Base-by-base conservation (phyloP, 495 filamentous ascomycete species). In the Elaphomyces granulatus region DNA sequence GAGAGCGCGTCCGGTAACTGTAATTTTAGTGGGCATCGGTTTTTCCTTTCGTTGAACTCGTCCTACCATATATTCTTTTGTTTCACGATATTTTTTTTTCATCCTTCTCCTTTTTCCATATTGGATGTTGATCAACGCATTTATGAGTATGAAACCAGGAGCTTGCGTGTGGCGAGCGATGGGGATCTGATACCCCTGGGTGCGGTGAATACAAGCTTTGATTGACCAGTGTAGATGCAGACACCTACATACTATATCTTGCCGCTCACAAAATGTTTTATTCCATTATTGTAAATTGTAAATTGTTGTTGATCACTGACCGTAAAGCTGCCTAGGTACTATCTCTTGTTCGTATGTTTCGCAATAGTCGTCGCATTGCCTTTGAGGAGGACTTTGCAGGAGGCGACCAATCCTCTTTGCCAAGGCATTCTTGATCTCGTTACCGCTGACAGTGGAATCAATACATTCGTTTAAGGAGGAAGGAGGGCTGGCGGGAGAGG, bases 21-120 rank as follows among this genome's bases (percentile, higher is more conserved):
- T 59, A 59, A 51, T 57, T 49, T 48, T 57, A 59, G 48, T 48
- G 45, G 20, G 37, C 21, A 19, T 44, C 36, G 32, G 36, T 19
- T 44, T 43, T 37, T 36, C 35, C 23, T 28, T 35, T 26, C 9
- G 33, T 39, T n/a, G n/a, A n/a, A n/a, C n/a, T n/a, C n/a, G n/a
- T n/a, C n/a, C 36, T 31, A 28, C 23, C 35, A 23, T 46, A 45
- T 47, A 37, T 44, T 52, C 46, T 50, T 45, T 52, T 36, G 36
- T 33, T 28, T 39, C 8, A 36, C 42, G 31, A 21, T 20, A 35
- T 15, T 45, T 42, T 34, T 15, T 20, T 14, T 37, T 10, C 35
- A 28, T 40, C 8, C 37, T 40, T 30, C n/a, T 7, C 15, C 10
- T 15, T 31, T 19, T 12, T 35, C 17, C 16, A n/a, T 41, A 8